These are phyloP conservation scores for Epichloe aotearoae DNA, from an alignment of 2,329 filamentous ascomycete genomes.

Conservation along the genomic window DNA sequence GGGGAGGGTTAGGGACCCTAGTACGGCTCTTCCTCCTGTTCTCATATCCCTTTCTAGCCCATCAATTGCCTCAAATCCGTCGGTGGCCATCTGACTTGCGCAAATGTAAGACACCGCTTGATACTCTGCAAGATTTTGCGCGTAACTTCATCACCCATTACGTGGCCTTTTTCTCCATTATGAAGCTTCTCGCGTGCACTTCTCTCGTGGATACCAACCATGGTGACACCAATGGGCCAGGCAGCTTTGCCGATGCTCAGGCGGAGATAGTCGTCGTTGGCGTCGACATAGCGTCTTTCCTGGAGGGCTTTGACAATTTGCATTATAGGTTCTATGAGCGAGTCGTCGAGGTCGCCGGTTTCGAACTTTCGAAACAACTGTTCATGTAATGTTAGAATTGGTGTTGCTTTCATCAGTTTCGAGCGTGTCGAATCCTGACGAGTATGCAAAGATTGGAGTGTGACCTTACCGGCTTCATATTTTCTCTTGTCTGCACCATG, in stretches of 20 bases:
- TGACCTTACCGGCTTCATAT: conserved; percentile 57
- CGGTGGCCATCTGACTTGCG: conserved; percentile 91
- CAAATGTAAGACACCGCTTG: conserved; percentile 91
- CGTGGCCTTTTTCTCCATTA: conserved; percentile 76
- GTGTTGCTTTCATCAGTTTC: background rate
- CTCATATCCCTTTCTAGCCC: conserved; percentile 36
- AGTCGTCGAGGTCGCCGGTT: conserved; percentile 63
- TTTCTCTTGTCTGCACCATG: conserved; percentile 77
- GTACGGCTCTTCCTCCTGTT: too few relatives aligned
- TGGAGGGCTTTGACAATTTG: conserved; percentile 90
- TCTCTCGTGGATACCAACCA: conserved; percentile 98
- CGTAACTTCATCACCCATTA: conserved; percentile 93
- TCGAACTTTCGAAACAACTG: conserved; percentile 81
- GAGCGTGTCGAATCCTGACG: too few relatives aligned
- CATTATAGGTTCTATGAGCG: conserved; percentile 67
- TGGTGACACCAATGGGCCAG: conserved; percentile 98
- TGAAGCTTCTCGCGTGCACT: conserved; percentile 92
- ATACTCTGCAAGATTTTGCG: conserved; percentile 96
- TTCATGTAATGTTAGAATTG: background rate
- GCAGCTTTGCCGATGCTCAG: conserved; percentile 93
- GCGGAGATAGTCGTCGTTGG: conserved; percentile 86
- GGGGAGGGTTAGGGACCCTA: too few relatives aligned
- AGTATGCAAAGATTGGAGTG: background rate
- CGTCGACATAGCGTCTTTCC: conserved; percentile 83
- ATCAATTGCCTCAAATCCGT: conserved; percentile 88